These are phyloP conservation scores for Peziza echinospora DNA, from an alignment of 495 filamentous ascomycete genomes.

Conservation along the genomic window DNA sequence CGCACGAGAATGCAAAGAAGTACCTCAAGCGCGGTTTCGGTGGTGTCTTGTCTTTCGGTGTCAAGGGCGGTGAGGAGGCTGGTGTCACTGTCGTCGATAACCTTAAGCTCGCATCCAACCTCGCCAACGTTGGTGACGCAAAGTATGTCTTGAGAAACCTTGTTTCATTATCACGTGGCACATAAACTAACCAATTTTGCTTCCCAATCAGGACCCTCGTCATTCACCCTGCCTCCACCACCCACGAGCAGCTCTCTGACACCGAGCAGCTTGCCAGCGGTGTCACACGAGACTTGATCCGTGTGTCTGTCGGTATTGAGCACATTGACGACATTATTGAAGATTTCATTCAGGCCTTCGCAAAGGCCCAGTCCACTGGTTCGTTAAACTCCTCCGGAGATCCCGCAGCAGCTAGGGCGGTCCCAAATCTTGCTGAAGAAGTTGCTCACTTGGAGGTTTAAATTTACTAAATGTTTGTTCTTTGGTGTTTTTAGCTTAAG, in stretches of 20 bases:
- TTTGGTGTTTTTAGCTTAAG: no score
- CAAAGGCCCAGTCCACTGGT: conserved; percentile 28
- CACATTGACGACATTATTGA: conserved; percentile 96
- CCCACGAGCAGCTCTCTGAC: conserved; percentile 79
- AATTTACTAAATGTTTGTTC: no score
- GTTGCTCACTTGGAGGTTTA: conserved; percentile 12
- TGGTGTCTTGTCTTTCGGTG: conserved; percentile 79
- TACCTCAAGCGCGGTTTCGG: conserved; percentile 78
- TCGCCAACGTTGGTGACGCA: conserved; percentile 58
- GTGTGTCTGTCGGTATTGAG: conserved; percentile 91
- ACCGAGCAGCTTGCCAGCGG: conserved; percentile 64
- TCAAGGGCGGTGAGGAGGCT: conserved; percentile 65
- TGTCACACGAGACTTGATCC: conserved; percentile 80
- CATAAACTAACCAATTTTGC: not conserved
- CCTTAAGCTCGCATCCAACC: conserved; percentile 85
- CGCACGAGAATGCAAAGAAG: conserved; percentile 65
- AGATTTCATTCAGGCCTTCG: conserved; percentile 85
- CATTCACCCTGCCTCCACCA: conserved; percentile 92
- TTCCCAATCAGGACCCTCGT: conserved; percentile 56
- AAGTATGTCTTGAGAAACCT: conserved; percentile 32
- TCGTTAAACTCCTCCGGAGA: conserved; percentile 6
- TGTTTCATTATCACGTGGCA: not conserved
- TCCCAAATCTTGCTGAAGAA: conserved; percentile 1
- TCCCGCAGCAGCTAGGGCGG: not conserved
- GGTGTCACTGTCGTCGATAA: conserved; percentile 78